Base-by-base conservation (phyloP, 1,284 basidiomycete species). In the Ceratorhiza oryzae-sativae region DNA sequence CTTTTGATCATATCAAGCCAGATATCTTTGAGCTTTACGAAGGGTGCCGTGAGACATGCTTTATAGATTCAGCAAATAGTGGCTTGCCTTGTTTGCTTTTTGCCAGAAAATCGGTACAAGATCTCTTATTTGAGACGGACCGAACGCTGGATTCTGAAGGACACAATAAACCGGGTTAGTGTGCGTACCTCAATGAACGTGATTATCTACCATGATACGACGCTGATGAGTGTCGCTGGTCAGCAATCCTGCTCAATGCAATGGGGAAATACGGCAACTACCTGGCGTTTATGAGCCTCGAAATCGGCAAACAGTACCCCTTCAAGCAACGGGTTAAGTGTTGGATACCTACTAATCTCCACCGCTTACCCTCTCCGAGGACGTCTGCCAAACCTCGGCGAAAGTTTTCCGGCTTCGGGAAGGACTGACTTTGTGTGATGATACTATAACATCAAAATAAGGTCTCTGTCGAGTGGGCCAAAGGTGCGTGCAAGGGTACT, bases 211-310 rank as follows among this genome's bases (percentile, higher is more conserved):
- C 67, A 70, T 70, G 15, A 59, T 48, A 30, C 67, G 67, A 45
- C 67, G 67, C 67, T 70, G 65, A 13, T 20, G n/a, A n/a, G n/a
- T n/a, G n/a, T n/a, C n/a, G n/a, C 25, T 6, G 39, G 13, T 67
- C 60, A 61, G 23, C 34, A 34, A 34, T 32, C 53, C 53, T 59
- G 9, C 12, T 73, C 4, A 30, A 45, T 13, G 13, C 53, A 55
- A 46, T 13, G n/a, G 10, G 27, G 49, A 36, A n/a, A 42, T 45
- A 71, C 72, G 25, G 46, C 20, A 32, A 48, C 55, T 25, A 74
- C 73, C 67, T 74, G 73, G 41, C 73, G 71, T 42, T 73, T 74
- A 58, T 74, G 73, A 8, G 55, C 60, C 34, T 71, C 65, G 32
- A 65, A 72, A 34, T 74, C 73, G 10, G 61, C 65, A 23, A 71